Base-by-base conservation (phyloP, 306 rosid species). In the Luffa aegyptiaca region DNA sequence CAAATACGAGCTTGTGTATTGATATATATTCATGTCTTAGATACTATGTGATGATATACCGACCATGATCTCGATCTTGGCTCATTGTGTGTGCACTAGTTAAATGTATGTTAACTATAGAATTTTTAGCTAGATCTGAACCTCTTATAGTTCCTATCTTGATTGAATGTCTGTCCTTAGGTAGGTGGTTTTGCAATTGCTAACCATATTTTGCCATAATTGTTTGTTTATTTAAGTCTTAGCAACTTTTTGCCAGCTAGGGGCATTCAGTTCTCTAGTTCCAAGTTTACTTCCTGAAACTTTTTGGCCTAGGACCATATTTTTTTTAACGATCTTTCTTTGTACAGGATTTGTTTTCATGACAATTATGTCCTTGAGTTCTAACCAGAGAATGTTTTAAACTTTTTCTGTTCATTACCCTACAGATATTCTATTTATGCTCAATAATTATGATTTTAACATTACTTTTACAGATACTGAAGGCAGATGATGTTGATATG, bases 401-500 rank as follows among this genome's bases (percentile, higher is more conserved):
- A 59, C 9, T 8, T 66, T 66, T 68, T 16, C 0, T 5, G 31
- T 31, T 21, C 74, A 68, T 68, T 37, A 68, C 41, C 13, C 35
- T 68, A 68, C 49, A 68, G 20, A 6, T 72, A 46, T 13, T 39
- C 52, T 75, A 53, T 5, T 31, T 76, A 56, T 53, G 51, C 42
- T 59, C 12, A n/a, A 61, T 14, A 64, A 71, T 46, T 45, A 65
- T 39, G 35, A 72, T 6, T 80, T 14, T 65, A 1, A 20, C 51
- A 12, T 65, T n/a, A 81, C 79, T 48, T 63, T 64, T 35, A 75
- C 91, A 92, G 97, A 93, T 93, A 76, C 63, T 90, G 82, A 93
- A 89, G 87, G 93, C 85, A 49, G 93, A 90, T n/a, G 97, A 92
- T 75, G 97, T 92, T 58, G 97, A 94, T 84, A 80, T 89, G 83